phyloP scores from a whole-genome alignment of 345 rosid species.

The Theobroma cacao region DNA sequence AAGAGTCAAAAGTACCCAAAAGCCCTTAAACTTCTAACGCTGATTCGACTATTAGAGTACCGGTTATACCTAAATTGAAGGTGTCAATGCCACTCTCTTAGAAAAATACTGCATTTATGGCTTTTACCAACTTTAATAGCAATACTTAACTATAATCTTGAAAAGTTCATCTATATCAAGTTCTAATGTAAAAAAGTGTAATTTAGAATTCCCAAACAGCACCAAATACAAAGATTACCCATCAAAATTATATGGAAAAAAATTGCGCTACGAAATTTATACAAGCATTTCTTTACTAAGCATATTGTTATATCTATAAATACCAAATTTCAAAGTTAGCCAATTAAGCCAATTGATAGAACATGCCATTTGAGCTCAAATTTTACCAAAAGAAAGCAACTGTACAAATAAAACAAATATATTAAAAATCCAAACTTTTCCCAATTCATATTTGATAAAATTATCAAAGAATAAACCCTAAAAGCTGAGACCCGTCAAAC shows the following conservation, averaged over 20 bases:
- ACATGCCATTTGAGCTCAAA: background rate
- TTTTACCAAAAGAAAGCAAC: background rate
- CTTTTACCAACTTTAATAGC: background rate
- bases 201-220: background rate
- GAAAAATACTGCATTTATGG: background rate
- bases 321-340: background rate
- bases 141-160: background rate
- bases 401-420: no score
- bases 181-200: background rate
- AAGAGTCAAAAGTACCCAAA: background rate
- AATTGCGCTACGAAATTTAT: background rate
- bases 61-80: background rate
- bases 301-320: background rate
- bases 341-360: background rate
- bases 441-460: background rate
- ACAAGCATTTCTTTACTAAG: background rate
- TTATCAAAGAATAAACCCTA: constrained; percentile 32
- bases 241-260: background rate
- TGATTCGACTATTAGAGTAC: background rate
- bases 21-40: background rate
- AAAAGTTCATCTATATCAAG: background rate
- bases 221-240: background rate
- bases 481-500: constrained; percentile 15
- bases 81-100: background rate
- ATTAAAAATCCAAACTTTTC: background rate